Base-by-base conservation (phyloP, 2,329 filamentous ascomycete species). In the Pseudocercospora crystallina region DNA sequence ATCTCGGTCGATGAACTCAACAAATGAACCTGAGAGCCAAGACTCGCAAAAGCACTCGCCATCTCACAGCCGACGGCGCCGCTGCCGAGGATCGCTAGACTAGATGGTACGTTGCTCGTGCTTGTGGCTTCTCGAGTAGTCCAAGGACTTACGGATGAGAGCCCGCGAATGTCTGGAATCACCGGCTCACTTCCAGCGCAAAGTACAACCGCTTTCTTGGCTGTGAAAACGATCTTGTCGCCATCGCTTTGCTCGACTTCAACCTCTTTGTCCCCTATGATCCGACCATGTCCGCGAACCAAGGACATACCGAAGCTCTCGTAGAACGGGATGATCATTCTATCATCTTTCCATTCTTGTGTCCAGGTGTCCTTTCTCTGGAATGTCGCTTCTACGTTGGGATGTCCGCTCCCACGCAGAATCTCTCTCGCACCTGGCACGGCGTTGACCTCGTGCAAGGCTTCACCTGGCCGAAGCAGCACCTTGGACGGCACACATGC, bases 401-500 rank as follows among this genome's bases (percentile, higher is more conserved):
- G n/a, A n/a, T n/a, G n/a, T n/a, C n/a, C n/a, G n/a, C n/a, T n/a
- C n/a, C n/a, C n/a, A n/a, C n/a, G n/a, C 7, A 47, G 29, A 11
- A 17, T 26, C 10, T 41, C 14, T 9, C 9, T 11, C 10, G 13
- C 13, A 12, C 44, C 44, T 10, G n/a, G 20, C 8, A 47, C 35
- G 14, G 17, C 35, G 15, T 30, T 38, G 15, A 13, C 37, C 17
- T 20, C 31, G 11, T 47, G 1, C 5, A 47, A 29, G 13, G 44
- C 44, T 20, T 47, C 44, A 5, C n/a, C 3, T 3, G 44, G 34
- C 14, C 45, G 36, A 9, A 41, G 29, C 12, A 41, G 26, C n/a
- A 42, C 35, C 17, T 48, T 48, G 17, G 17, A 31, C 4, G 45
- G 45, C 8, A 48, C 38, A 39, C 45, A 41, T n/a, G 45, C 45